Base-by-base conservation (phyloP, 768 basidiomycete species). In the Termitomyces sp. region DNA sequence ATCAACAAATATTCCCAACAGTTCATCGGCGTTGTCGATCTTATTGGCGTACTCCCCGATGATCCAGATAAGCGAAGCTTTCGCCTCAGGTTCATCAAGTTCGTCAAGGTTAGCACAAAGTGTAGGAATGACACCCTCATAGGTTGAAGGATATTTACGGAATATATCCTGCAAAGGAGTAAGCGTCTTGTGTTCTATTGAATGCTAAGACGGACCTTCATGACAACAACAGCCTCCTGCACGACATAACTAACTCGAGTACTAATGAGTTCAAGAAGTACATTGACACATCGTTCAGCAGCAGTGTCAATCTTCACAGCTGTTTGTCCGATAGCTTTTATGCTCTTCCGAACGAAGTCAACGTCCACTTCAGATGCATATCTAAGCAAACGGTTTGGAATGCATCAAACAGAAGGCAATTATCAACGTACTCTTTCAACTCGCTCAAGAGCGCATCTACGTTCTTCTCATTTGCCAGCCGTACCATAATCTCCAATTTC, bases 311-410 rank as follows among this genome's bases (percentile, higher is more conserved):
- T 95, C 71, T 95, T 95, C 70, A 99, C 89, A 2, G 96, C 97
- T 7, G 93, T 88, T 70, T 96, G 95, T 2, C 97, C 97, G 54
- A 99, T 96, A 77, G 95, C 94, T 68, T 93, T 91, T 70, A 98
- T 89, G 60, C 93, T 89, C 72, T 91, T 90, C 59, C 96, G 82
- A 38, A 98, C 97, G 71, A 99, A 99, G 71, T 98, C 97, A 8
- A 98, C 95, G 71, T 99, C 96, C 0, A 98, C 94, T 71, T 98
- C 96, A 1, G 93, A 95, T 2, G 97, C 87, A 69, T 98, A 97
- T 70, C 95, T 96, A 35, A 41, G 56, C 23, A 33, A 46, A 48
- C 32, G 35, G 6, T 30, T 35, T 18, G 14, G 20, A 58, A 57
- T 36, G 66, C 50, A 26, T 18, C 4, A 36, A 1, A 55, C 8